Evolutionary conservation across 1,139 yeast genomes (phyloP).

Genomic region (Protomyces lactucae-debilis): DNA sequence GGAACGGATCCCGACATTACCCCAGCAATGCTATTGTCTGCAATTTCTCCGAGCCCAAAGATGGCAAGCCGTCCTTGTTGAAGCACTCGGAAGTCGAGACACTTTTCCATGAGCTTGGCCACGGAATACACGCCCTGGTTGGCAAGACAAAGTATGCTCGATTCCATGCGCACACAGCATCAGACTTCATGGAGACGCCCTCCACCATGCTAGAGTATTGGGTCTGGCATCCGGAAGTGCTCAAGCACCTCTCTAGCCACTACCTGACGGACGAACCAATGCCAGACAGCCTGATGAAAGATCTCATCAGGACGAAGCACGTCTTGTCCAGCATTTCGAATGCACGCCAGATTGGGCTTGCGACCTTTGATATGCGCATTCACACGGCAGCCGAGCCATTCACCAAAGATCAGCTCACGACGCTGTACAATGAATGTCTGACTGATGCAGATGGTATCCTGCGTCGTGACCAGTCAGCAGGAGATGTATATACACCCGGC

Average conservation of each 20-base stretch:
- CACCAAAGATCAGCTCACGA: slow-evolving; percentile 39
- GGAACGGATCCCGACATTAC: slow-evolving; percentile 49
- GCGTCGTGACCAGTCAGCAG: neutral
- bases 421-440: slow-evolving; percentile 47
- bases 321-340: slow-evolving; percentile 69
- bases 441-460: neutral
- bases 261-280: slow-evolving; percentile 56
- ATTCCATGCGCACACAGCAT: slow-evolving; percentile 68
- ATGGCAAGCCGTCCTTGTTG: slow-evolving; percentile 65
- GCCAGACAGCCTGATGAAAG: slow-evolving; percentile 54
- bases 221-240: slow-evolving; percentile 70
- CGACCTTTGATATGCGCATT: slow-evolving; percentile 66
- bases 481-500: slow-evolving; percentile 53
- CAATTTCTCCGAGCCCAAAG: slow-evolving; percentile 73
- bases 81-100: slow-evolving; percentile 77
- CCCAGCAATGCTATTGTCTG: slow-evolving; percentile 79
- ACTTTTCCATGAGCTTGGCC: slow-evolving; percentile 86
- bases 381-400: slow-evolving; percentile 52
- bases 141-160: slow-evolving; percentile 60
- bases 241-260: slow-evolving; percentile 59
- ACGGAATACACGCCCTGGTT: slow-evolving; percentile 74
- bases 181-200: slow-evolving; percentile 88
- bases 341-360: slow-evolving; percentile 72
- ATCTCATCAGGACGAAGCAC: slow-evolving; percentile 61
- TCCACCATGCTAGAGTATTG: slow-evolving; percentile 85